A percentile compares a stretch with the other conserved stretches of the same genome.
Evolutionary conservation across 139 green algal genomes (phyloP).

Genomic region (Micractinium sp.): DNA sequence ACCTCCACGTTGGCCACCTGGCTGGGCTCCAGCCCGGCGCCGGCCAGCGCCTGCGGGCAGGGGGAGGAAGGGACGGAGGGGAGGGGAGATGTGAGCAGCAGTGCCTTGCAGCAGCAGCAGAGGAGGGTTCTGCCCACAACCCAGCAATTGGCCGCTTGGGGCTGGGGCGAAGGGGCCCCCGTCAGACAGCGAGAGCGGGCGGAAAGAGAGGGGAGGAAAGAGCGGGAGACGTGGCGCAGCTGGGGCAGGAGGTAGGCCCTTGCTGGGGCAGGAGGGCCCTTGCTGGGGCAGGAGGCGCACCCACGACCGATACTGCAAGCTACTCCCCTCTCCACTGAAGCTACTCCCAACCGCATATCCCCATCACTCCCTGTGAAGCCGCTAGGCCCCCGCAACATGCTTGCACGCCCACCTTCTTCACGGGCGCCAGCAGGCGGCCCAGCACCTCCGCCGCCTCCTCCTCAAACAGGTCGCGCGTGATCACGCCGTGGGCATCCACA

Average conservation of each 20-base stretch:
- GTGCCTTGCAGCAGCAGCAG: too few relatives aligned
- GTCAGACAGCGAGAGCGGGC: neutral
- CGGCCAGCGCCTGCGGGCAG: slow-evolving; percentile 57
- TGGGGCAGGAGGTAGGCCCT: too few relatives aligned
- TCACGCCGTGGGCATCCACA: slow-evolving; percentile 75
- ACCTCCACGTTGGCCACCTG: slow-evolving; percentile 92
- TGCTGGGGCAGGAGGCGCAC: too few relatives aligned
- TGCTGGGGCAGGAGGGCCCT: too few relatives aligned
- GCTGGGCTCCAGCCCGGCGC: slow-evolving; percentile 68
- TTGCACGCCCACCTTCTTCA: slow-evolving; percentile 34
- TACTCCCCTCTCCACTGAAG: too few relatives aligned
- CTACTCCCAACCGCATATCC: neutral
- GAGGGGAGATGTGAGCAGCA: too few relatives aligned
- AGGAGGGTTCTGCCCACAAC: neutral
- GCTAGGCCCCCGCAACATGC: too few relatives aligned
- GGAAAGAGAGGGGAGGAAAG: neutral
- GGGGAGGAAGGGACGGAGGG: neutral
- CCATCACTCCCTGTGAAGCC: too few relatives aligned
- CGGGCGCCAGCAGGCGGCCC: slow-evolving; percentile 59
- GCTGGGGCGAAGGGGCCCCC: too few relatives aligned
- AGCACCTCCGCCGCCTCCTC: slow-evolving; percentile 75
- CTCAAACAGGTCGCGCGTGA: slow-evolving; percentile 81
- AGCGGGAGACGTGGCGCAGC: too few relatives aligned
- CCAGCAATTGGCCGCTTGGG: neutral
- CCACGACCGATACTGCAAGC: too few relatives aligned